phyloP scores from a whole-genome alignment of 148 eudicot species.

The Rhododendron kiyosumense region DNA sequence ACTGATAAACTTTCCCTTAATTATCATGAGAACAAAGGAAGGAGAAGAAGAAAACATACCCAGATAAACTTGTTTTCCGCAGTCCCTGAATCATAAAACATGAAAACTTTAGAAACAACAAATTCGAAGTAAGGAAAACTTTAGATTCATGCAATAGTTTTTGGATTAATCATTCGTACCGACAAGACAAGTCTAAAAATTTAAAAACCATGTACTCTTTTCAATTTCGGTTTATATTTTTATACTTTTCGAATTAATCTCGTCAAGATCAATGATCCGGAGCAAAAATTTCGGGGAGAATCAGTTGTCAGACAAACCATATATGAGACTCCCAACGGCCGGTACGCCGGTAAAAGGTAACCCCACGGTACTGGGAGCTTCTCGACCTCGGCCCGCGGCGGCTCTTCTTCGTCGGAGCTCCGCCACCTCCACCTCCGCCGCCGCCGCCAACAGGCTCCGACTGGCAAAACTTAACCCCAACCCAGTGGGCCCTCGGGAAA shows the following conservation, averaged over 20 bases:
- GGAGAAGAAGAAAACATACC: constrained; percentile 33
- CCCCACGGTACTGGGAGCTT: constrained; percentile 91
- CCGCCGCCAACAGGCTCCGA: constrained; percentile 30
- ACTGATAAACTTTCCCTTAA: neutral
- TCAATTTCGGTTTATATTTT: neutral
- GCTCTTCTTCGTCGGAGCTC: constrained; percentile 74
- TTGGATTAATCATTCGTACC: too few species aligned
- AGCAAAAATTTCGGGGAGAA: too few species aligned
- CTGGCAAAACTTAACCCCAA: constrained; percentile 60
- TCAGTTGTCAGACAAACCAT: constrained; percentile 35
- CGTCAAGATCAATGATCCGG: neutral
- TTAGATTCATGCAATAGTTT: neutral
- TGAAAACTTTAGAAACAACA: neutral
- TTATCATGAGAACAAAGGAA: neutral
- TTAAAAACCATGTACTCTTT: too few species aligned
- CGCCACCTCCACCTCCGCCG: constrained; percentile 10
- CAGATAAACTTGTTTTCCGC: constrained; percentile 97
- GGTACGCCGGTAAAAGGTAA: constrained; percentile 87
- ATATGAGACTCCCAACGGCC: constrained; percentile 99
- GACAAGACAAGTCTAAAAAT: too few species aligned
- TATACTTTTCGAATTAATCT: neutral
- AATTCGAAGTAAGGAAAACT: neutral
- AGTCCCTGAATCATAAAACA: constrained; percentile 67
- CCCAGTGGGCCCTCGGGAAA: constrained; percentile 79
- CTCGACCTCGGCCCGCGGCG: constrained; percentile 91